A percentile compares a stretch with the other conserved stretches of the same genome.
These are phyloP conservation scores for Kockiozyma suomiensis DNA, from an alignment of 805 yeast genomes.

Conservation along the genomic window DNA sequence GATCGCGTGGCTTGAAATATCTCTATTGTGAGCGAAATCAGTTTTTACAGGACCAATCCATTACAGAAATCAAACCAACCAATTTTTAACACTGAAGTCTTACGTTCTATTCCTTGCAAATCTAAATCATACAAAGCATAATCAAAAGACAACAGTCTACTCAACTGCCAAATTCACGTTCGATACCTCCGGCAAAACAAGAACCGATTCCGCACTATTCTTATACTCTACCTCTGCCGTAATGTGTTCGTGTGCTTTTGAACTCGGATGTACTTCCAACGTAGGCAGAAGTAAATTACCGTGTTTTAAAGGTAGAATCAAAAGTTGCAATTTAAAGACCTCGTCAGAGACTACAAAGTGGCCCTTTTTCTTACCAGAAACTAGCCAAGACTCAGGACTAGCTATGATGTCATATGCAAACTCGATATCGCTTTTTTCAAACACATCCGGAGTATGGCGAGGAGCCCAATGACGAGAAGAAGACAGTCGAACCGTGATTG, in stretches of 20 bases:
- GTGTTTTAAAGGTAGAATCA: constrained; percentile 70
- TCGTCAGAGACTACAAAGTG: constrained; percentile 43
- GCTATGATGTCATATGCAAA: constrained; percentile 54
- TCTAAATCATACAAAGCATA: not conserved
- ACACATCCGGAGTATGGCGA: constrained; percentile 1
- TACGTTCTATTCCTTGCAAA: no score
- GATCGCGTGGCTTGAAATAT: no score
- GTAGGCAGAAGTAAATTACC: constrained; percentile 74
- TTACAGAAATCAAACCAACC: no score
- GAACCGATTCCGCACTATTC: constrained; percentile 67
- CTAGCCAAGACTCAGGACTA: constrained; percentile 72
- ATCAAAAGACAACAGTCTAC: not conserved
- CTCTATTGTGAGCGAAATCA: no score
- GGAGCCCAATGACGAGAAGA: constrained; percentile 53
- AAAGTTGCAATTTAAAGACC: constrained; percentile 44
- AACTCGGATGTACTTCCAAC: constrained; percentile 49
- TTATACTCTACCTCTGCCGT: constrained; percentile 63
- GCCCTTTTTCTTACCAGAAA: constrained; percentile 69
- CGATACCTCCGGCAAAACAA: constrained; percentile 64
- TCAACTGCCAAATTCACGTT: constrained; percentile 18
- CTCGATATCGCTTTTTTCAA: constrained; percentile 29
- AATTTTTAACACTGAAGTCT: no score
- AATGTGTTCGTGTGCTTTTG: constrained; percentile 42
- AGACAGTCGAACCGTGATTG: constrained; percentile 48
- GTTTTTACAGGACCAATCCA: no score